Conservation (phyloP, 2,329 filamentous ascomycete species). For the Sporothrix protearum region DNA sequence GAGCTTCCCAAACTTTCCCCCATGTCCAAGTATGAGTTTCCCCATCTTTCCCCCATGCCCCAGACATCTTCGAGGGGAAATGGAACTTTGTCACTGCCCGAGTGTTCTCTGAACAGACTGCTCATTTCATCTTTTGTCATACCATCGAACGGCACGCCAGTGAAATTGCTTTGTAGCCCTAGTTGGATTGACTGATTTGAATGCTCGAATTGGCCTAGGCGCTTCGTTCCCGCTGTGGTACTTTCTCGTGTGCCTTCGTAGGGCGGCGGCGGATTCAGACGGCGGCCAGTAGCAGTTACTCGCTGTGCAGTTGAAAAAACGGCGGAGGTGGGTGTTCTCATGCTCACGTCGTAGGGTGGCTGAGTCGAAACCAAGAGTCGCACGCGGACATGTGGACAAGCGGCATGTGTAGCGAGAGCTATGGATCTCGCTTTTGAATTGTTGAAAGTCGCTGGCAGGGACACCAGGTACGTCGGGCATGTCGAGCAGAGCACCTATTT, state of each 20-base stretch:
- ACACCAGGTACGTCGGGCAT: background rate
- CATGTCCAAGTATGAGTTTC: no score
- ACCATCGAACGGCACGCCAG: no score
- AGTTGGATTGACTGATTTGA: no score
- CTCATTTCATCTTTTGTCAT: no score
- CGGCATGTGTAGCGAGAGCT: background rate
- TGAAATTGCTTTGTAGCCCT: no score
- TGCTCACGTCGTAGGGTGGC: background rate
- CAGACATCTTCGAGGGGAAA: no score
- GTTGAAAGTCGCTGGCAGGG: background rate
- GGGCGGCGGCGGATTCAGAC: background rate
- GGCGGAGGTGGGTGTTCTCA: background rate
- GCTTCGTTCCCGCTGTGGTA: background rate
- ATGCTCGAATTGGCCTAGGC: background rate
- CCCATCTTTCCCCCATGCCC: no score
- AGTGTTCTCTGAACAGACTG: no score
- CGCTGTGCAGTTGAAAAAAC: background rate
- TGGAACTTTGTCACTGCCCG: no score
- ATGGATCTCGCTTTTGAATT: background rate
- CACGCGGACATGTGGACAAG: background rate
- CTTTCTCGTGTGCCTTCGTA: background rate
- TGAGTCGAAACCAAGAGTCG: background rate
- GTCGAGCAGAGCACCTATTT: background rate
- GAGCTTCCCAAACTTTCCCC: no score
- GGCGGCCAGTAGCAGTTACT: background rate